Base-by-base conservation (phyloP, 2,329 filamentous ascomycete genomes). In the Penicillium sp. region DNA sequence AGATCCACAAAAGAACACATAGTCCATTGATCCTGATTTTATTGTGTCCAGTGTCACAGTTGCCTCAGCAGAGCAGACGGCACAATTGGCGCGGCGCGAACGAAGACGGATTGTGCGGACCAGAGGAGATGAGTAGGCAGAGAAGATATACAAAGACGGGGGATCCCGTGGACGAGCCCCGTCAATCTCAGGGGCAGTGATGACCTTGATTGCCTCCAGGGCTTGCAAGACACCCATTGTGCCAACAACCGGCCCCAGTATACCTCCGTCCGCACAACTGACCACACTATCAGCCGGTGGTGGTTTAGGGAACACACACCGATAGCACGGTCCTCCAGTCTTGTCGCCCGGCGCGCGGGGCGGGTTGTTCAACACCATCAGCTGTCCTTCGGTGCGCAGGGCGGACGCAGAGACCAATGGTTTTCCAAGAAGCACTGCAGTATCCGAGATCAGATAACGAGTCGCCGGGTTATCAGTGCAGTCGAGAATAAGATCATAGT, bases 391-490 rank as follows among this genome's bases (percentile, higher is more conserved):
- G 0, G 89, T 91, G 19, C 91, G 87, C 25, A 97, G 83, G 0
- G 94, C 93, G 0, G 93, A 95, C 1, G 93, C 94, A 3, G 92
- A 96, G 13, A 97, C 85, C 17, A 99, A 83, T 0, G 91, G 87
- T 69, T 91, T 94, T 2, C 82, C 78, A 0, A 93, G 81, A 4
- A 96, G 80, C 10, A 97, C 89, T 66, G 91, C 95, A 17, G 89
- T 85, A 71, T 99, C 94, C 0, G 91, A 96, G 63, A 97, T 90
- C 46, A 97, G 84, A 73, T 99, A 97, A 43, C 94, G 89, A 0
- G 91, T 90, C 1, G 90, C 89, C 0, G 94, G 93, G 63, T 93
- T 92, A 75, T 99, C 94, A 10, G 93, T 97, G 73, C 94, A 99
- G 74, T 99, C 94, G 13, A 99, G 85, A 2, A 97, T 86, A 0